Evolutionary conservation across 2,329 filamentous ascomycete genomes (phyloP), one percentile per base, ranked within the genome.

Genomic region (Neocatenulostroma microsporum): DNA sequence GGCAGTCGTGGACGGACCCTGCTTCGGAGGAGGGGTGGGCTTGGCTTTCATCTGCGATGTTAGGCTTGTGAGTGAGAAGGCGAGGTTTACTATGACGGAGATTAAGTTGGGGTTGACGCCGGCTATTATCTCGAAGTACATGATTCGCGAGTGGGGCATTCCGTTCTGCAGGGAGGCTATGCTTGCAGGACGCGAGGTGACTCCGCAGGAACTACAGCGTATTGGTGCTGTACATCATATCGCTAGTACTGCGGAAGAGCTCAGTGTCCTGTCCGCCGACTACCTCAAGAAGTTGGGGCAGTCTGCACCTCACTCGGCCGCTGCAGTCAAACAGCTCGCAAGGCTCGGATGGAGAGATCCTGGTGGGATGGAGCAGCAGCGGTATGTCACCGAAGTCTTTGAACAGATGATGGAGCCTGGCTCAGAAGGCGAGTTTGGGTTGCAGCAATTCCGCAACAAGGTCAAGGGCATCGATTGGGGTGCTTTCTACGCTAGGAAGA

Each of bases 41-140:
- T 25, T 49, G 15, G 40, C 45, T 3, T 44, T 49, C 23, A 34
- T 36, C 23, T 49, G 42, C 32, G 47, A 49, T 23, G 34, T 46
- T 14, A 38, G 47, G 10, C 21, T 49, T 7, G 21, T 47, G 13
- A 36, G 40, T 15, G 21, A 30, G 7, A 36, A 37, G 10, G 42
- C 47, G 7, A 42, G 36, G 4, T 37, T 44, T 11, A 49, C 34
- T 8, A 29, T 49, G 29, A 47, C 36, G 12, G 47, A 49, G 27
- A 37, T 46, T 19, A 37, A 38, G 26, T 39, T 49, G 8, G 47
- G 47, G 6, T 36, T 49, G 5, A 30, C 41, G 17, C 47, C 47
- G 5, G 47, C 47, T 4, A 32, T 17, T 9, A 20, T 32, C 11
- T 45, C 26, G 26, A 29, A 29, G 26, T 29, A 44, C 21, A 41